Conservation (phyloP, 148 eudicot genomes). For the Chenopodium album region DNA sequence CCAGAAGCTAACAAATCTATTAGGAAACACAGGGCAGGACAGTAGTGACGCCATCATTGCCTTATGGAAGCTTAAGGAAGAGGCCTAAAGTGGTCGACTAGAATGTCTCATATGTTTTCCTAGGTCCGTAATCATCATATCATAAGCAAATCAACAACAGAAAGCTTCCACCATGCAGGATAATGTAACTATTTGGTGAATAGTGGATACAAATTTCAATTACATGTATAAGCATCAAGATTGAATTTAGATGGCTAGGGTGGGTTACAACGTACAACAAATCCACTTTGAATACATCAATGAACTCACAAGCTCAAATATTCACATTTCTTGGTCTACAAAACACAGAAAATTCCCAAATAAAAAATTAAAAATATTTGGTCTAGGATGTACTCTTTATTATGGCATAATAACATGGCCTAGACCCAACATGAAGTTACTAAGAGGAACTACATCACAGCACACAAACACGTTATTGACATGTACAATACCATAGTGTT, state of each 20-base stretch:
- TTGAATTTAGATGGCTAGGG: not conserved
- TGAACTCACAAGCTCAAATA: not conserved
- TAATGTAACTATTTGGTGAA: not conserved
- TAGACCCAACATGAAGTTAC: no score
- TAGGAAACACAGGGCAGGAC: not conserved
- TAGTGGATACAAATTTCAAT: not conserved
- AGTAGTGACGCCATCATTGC: not conserved
- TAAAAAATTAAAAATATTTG: no score
- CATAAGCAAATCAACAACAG: not conserved
- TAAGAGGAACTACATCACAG: no score
- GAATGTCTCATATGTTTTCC: not conserved
- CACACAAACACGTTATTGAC: not conserved
- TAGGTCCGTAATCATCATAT: not conserved
- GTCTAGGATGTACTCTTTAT: not conserved
- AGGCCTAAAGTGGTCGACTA: not conserved
- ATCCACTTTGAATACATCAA: not conserved
- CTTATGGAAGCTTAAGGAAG: not conserved
- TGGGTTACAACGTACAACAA: not conserved
- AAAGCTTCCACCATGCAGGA: not conserved
- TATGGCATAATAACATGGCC: not conserved
- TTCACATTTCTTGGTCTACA: not conserved
- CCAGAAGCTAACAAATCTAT: no score
- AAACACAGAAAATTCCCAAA: not conserved
- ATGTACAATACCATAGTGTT: not conserved
- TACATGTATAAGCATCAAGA: no score